These are phyloP conservation scores for Tephrocybe sp. DNA, from an alignment of 768 basidiomycete genomes.

Conservation along the genomic window DNA sequence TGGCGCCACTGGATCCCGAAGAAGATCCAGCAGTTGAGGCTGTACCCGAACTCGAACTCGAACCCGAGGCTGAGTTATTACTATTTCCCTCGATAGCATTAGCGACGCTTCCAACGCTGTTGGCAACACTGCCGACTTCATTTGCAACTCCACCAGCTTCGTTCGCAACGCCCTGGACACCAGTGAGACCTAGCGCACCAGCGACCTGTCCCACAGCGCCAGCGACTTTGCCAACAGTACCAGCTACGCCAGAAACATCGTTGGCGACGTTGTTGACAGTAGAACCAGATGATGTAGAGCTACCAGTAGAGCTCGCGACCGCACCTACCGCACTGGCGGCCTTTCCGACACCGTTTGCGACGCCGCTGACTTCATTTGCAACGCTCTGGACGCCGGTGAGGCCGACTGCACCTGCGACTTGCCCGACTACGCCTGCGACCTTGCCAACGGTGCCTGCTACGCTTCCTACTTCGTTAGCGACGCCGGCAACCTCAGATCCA, in stretches of 20 bases:
- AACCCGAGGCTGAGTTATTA: too few relatives aligned
- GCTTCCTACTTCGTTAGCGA: background rate
- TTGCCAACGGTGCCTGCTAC: conserved; percentile 5
- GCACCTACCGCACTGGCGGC: background rate
- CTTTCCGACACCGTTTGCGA: background rate
- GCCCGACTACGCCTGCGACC: conserved; percentile 2
- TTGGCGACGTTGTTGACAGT: background rate
- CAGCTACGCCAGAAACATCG: conserved; percentile 1
- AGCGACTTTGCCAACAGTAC: conserved; percentile 6
- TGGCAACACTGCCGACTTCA: background rate
- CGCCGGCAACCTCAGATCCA: background rate
- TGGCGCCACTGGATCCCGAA: background rate
- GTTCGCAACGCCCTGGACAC: background rate
- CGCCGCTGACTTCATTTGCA: background rate
- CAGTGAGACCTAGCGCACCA: background rate
- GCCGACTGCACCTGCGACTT: conserved; percentile 2
- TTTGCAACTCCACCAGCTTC: background rate
- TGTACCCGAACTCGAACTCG: background rate
- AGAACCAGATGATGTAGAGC: background rate
- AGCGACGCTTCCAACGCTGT: background rate
- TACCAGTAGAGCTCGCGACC: background rate
- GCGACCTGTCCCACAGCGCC: conserved; percentile 1
- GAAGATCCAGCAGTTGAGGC: background rate
- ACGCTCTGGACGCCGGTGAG: background rate
- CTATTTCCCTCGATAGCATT: background rate